These are phyloP conservation scores for Anethum foeniculum DNA, from an alignment of 140 eudicot genomes.

Conservation along the genomic window DNA sequence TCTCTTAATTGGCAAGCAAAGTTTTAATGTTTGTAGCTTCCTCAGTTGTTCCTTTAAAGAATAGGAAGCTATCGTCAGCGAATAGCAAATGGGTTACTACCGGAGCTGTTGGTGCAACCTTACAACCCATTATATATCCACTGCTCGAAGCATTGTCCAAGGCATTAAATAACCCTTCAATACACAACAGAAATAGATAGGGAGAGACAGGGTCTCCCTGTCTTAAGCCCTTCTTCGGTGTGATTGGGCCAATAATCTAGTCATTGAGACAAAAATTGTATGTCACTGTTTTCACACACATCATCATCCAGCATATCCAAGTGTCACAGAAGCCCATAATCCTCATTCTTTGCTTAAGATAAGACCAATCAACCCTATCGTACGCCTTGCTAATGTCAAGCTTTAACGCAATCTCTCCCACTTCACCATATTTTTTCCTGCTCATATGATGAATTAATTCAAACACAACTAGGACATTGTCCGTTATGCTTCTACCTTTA, in stretches of 20 bases:
- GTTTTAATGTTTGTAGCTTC: too few species aligned
- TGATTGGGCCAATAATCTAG: not conserved
- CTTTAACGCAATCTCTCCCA: not conserved
- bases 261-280: not conserved
- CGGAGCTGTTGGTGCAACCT: too few species aligned
- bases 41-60: too few species aligned
- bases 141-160: too few species aligned
- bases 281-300: not conserved
- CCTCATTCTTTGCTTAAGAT: not conserved
- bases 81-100: too few species aligned
- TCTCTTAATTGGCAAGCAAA: too few species aligned
- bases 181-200: too few species aligned
- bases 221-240: not conserved
- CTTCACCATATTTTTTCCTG: not conserved
- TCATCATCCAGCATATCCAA: not conserved
- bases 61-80: too few species aligned
- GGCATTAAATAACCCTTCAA: too few species aligned
- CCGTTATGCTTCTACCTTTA: not conserved
- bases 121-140: too few species aligned
- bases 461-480: not conserved
- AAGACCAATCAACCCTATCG: not conserved
- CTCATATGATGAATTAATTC: not conserved
- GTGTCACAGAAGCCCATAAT: not conserved
- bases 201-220: not conserved
- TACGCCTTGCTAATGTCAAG: not conserved